Evolutionary conservation across 805 yeast species (phyloP), one percentile per base, ranked within the genome.

Genomic region (Sungouiella thailandica): DNA sequence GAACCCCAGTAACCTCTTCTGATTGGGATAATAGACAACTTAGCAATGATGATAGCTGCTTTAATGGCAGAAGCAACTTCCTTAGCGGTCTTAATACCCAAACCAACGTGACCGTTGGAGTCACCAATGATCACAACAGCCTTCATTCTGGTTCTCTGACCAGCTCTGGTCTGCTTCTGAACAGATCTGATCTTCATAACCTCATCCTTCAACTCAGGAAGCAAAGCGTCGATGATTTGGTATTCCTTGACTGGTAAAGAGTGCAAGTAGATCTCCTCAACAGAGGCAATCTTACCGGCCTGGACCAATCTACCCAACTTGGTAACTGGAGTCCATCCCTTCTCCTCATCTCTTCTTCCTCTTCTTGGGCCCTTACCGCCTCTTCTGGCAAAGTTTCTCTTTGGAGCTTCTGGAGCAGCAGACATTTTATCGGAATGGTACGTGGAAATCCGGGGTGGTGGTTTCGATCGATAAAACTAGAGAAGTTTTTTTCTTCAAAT

Each of bases 1-100:
- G 95, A 74, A 76, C 98, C 98, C 98, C 98, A 93, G 93, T 93
- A 93, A 80, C 98, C 98, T 83, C 98, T 88, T 83, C 98, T 90
- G 78, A 93, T 90, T 69, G 98, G 98, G 70, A 93, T 88, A 74
- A 93, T 83, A 57, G 96, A 83, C 66, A 93, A 82, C 81, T 93
- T 93, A 72, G 98, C 98, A 68, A 93, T 88, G 80, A 88, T 80
- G 78, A 93, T 90, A 62, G 97, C 98, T 61, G 97, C 96, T 78
- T 96, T 88, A 79, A 93, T 93, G 69, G 98, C 97, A 63, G 97
- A 88, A 61, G 98, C 98, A 65, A 93, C 97, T 79, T 93, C 98
- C 88, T 93, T 93, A 62, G 98, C 96, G 70, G 97, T 90, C 88
- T 93, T 93, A 79, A 93, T 88, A 79, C 98, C 98, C 70, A 93